A percentile compares a stretch with the other conserved stretches of the same genome.
Conservation (phyloP, 2,329 filamentous ascomycete genomes). For the Huntiella savannae region DNA sequence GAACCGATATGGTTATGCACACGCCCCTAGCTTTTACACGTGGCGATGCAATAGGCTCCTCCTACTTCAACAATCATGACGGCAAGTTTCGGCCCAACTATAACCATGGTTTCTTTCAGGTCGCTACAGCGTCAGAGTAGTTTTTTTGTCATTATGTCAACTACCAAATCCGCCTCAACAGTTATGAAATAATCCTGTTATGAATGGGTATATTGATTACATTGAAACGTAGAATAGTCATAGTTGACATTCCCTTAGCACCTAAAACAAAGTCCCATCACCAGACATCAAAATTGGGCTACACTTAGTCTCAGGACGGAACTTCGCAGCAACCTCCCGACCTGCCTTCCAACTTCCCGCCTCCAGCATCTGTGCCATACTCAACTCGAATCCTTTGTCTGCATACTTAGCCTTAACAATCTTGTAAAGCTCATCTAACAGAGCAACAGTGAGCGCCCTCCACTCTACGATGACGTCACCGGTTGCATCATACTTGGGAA, state of each 20-base stretch:
- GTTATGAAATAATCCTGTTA: neutral
- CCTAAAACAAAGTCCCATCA: slow-evolving; percentile 62
- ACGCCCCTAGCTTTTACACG: neutral
- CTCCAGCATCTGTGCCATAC: slow-evolving; percentile 31
- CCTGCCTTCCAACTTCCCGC: slow-evolving; percentile 45
- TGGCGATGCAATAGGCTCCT: neutral
- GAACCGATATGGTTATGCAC: neutral
- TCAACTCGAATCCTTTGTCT: slow-evolving; percentile 20
- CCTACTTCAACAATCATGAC: neutral
- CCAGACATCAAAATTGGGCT: slow-evolving; percentile 68
- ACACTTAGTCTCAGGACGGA: slow-evolving; percentile 59
- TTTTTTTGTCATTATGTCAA: neutral
- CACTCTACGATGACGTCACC: slow-evolving; percentile 43
- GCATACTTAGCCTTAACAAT: slow-evolving; percentile 22
- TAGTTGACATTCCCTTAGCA: neutral
- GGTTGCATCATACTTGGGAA: slow-evolving; percentile 31
- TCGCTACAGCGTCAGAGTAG: neutral
- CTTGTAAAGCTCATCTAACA: slow-evolving; percentile 31
- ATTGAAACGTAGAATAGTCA: neutral
- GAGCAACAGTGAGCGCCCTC: slow-evolving; percentile 37
- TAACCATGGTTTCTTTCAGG: neutral
- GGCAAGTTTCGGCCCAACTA: neutral
- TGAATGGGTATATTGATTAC: neutral
- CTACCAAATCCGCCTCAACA: neutral
- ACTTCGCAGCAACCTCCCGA: slow-evolving; percentile 61